These are phyloP conservation scores for Gymnopilus dilepis DNA, from an alignment of 768 basidiomycete species.

Conservation along the genomic window DNA sequence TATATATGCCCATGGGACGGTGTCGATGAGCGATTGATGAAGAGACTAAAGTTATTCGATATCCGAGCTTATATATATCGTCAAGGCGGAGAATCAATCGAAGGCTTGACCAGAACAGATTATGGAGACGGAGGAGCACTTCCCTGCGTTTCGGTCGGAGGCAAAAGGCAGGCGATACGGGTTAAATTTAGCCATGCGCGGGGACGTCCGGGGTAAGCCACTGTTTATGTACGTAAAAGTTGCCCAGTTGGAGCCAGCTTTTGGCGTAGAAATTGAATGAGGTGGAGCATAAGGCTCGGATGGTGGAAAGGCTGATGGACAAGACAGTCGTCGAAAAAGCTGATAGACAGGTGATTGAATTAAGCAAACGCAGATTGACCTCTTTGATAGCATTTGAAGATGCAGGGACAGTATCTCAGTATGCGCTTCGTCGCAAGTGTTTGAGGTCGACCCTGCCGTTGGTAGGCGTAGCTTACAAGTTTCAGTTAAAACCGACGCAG, in stretches of 20 bases:
- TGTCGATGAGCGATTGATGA: conserved; percentile 1
- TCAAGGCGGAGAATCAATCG: conserved; percentile 1
- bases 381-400: neutral
- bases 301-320: neutral
- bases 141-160: conserved; percentile 5
- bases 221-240: neutral
- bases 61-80: conserved; percentile 1
- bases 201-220: neutral
- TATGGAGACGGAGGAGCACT: conserved; percentile 4
- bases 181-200: conserved; percentile 2
- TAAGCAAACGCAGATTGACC: neutral
- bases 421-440: neutral
- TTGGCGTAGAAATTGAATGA: neutral
- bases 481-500: too few relatives aligned
- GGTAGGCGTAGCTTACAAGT: neutral
- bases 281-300: neutral
- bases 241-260: neutral
- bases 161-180: neutral
- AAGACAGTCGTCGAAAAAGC: neutral
- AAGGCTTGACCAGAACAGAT: neutral
- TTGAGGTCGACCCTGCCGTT: neutral
- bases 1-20: conserved; percentile 3
- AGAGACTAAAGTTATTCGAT: neutral
- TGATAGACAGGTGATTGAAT: neutral
- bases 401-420: neutral